These are phyloP conservation scores for Helichrysum umbraculigerum DNA, from an alignment of 129 eudicot species.

Conservation along the genomic window DNA sequence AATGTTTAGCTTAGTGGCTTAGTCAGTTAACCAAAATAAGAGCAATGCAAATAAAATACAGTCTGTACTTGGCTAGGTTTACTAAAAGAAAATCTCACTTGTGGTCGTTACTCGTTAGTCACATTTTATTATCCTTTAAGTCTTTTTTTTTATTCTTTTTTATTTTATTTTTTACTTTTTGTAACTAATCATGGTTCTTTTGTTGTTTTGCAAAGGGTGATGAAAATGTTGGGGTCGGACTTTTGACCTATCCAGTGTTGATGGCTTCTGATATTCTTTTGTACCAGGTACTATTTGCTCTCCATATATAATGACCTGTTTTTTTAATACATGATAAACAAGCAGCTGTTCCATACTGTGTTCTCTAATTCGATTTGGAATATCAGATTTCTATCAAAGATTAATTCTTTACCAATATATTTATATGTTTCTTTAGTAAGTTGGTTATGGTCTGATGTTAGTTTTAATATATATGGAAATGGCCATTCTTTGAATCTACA, in stretches of 20 bases:
- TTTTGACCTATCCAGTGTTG: slow-evolving; percentile 95
- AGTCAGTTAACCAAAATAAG: not conserved
- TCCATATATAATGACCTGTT: not conserved
- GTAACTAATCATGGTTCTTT: not conserved
- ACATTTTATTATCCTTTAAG: not conserved
- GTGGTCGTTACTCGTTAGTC: not conserved
- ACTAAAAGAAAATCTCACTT: too few species aligned
- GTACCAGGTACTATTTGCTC: slow-evolving; percentile 64
- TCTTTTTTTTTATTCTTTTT: not conserved
- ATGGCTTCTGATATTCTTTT: slow-evolving; percentile 99
- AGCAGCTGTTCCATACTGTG: not conserved
- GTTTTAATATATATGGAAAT: not conserved
- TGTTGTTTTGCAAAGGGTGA: slow-evolving; percentile 64
- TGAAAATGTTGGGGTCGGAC: slow-evolving; percentile 95
- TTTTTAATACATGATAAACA: not conserved
- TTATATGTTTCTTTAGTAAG: not conserved
- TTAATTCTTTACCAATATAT: not conserved
- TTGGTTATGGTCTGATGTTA: not conserved
- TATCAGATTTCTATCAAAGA: not conserved
- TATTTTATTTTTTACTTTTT: not conserved
- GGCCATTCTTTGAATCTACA: slow-evolving; percentile 29
- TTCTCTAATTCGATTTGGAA: not conserved
- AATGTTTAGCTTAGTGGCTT: slow-evolving; percentile 4
- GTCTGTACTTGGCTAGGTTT: too few species aligned
- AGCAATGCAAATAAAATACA: too few species aligned